Percentiles rank a stretch among this genome's conserved stretches.
These are phyloP conservation scores for Chlamydomonas schloesseri DNA, from an alignment of 139 green algal genomes.

Conservation along the genomic window DNA sequence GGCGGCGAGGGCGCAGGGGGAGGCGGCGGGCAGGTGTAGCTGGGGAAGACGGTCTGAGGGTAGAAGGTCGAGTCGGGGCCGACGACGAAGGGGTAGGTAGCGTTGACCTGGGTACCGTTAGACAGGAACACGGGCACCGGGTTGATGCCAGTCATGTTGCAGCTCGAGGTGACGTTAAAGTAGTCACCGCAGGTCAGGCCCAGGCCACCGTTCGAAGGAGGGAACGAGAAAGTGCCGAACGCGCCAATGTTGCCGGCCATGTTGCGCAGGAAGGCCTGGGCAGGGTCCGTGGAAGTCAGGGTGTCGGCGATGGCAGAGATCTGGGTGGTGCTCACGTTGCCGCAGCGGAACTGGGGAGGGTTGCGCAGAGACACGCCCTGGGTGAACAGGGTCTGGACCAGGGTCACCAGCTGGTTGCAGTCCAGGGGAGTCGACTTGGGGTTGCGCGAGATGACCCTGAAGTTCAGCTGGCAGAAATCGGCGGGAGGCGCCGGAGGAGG, in stretches of 20 bases:
- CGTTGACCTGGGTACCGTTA: background rate
- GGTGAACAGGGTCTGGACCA: background rate
- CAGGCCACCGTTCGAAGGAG: background rate
- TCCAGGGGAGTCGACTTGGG: background rate
- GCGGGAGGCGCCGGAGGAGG: background rate
- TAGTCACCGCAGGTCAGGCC: conserved; percentile 19
- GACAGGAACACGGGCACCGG: background rate
- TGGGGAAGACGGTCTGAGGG: no score
- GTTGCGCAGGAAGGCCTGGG: background rate
- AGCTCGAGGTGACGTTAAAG: conserved; percentile 20
- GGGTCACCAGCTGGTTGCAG: background rate
- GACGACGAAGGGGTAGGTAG: background rate
- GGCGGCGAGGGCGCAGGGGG: background rate
- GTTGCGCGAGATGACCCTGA: background rate
- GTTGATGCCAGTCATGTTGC: background rate
- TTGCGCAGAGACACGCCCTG: background rate
- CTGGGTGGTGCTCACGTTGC: background rate
- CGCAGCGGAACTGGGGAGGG: background rate
- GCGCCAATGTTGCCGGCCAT: background rate
- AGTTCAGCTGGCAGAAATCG: background rate
- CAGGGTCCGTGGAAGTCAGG: background rate
- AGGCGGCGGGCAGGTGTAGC: background rate
- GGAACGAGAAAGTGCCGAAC: background rate
- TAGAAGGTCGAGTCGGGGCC: background rate
- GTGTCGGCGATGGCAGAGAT: background rate